Evolutionary conservation across 495 filamentous ascomycete species (phyloP).

Genomic region (Neurospora sp.): DNA sequence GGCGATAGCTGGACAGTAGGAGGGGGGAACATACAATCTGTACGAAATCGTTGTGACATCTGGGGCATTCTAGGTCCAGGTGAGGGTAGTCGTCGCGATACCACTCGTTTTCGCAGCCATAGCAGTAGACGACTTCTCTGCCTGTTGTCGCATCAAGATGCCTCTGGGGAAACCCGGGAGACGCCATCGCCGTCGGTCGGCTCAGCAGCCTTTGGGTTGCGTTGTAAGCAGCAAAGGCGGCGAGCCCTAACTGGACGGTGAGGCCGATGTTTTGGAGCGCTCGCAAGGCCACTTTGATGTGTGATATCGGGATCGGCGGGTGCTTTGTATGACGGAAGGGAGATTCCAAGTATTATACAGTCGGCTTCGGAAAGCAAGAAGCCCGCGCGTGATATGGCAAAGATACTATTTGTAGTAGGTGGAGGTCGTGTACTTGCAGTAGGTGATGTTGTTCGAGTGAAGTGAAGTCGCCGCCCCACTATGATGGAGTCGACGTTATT

Average conservation of each 20-base stretch:
- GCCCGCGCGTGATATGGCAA: not conserved
- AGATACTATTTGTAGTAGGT: not conserved
- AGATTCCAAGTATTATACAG: not conserved
- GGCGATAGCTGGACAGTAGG: not conserved
- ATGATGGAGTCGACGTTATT: not conserved
- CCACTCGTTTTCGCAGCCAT: conserved; percentile 72
- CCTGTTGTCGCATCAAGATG: conserved; percentile 33
- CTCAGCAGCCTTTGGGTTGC: conserved; percentile 20
- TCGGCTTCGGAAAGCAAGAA: not conserved
- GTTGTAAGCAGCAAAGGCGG: conserved; percentile 37
- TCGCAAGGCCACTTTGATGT: conserved; percentile 35
- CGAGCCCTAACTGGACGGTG: conserved; percentile 37
- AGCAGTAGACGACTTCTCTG: conserved; percentile 71
- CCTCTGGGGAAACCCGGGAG: not conserved
- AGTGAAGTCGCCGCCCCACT: not conserved
- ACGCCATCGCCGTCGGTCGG: conserved; percentile 31
- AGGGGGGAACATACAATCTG: conserved; percentile 58
- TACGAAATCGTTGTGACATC: conserved; percentile 63
- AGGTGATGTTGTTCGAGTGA: not conserved
- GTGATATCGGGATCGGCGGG: not conserved
- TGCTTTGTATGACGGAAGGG: not conserved
- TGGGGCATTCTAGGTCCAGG: conserved; percentile 56
- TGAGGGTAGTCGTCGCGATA: conserved; percentile 45
- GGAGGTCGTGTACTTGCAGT: not conserved
- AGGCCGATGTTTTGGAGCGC: conserved; percentile 37